A percentile compares a stretch with the other conserved stretches of the same genome.
phyloP scores from a whole-genome alignment of 2,329 filamentous ascomycete species.

The Ophiostoma ips region DNA sequence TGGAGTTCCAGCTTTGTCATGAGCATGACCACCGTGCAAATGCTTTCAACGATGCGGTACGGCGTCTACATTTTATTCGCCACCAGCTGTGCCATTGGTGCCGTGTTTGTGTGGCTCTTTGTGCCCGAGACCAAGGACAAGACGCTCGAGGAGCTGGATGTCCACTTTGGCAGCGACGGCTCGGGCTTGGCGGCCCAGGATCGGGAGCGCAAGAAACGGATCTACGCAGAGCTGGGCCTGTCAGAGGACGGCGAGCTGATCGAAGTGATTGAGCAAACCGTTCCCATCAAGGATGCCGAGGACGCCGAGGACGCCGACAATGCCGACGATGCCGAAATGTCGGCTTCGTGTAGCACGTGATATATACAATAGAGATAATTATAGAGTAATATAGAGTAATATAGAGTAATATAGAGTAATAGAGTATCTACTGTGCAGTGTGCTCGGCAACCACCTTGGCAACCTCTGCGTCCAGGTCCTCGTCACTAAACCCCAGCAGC shows the following conservation, averaged over 20 bases:
- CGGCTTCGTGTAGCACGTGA: too few species aligned
- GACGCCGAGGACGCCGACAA: too few species aligned
- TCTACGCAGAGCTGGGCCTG: conserved; percentile 17
- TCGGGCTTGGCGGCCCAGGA: conserved; percentile 5
- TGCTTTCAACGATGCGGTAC: conserved; percentile 27
- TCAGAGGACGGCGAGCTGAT: background rate
- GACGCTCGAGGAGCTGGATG: conserved; percentile 55
- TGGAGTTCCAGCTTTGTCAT: conserved; percentile 35
- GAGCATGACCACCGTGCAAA: conserved; percentile 30
- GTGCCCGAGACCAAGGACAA: conserved; percentile 49
- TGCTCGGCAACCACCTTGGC: conserved; percentile 18
- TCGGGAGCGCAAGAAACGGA: conserved; percentile 5
- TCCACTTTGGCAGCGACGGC: conserved; percentile 7
- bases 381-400: too few species aligned
- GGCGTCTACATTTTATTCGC: conserved; percentile 46
- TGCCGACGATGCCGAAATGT: too few species aligned
- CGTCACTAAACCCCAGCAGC: conserved; percentile 30
- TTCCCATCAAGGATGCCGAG: background rate
- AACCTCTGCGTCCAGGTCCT: conserved; percentile 30
- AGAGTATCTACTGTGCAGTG: too few species aligned
- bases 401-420: too few species aligned
- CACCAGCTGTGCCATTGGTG: conserved; percentile 30
- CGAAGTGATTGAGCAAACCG: background rate
- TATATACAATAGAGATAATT: too few species aligned
- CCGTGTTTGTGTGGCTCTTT: conserved; percentile 35